Evolutionary conservation across 2,329 filamentous ascomycete species (phyloP).

Genomic region (Calonectria fujianensis): DNA sequence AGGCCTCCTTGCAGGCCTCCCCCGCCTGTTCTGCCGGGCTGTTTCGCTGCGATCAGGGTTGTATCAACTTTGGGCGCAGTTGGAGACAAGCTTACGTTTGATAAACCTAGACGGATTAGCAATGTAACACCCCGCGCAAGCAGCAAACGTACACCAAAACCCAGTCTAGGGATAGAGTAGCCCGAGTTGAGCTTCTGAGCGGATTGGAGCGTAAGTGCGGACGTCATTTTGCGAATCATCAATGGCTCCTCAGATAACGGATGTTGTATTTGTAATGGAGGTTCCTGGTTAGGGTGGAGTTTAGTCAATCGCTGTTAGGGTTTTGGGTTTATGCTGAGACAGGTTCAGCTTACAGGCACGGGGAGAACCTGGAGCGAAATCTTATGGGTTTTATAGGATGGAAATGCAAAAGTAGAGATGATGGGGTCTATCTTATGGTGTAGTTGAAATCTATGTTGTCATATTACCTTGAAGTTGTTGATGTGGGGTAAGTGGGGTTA

Average conservation of each 20-base stretch:
- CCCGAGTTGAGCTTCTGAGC: constrained; percentile 73
- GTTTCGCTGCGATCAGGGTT: constrained; percentile 34
- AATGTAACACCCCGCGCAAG: background rate
- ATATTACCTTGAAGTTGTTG: background rate
- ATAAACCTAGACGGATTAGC: constrained; percentile 66
- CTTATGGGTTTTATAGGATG: background rate
- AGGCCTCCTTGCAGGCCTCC: constrained; percentile 66
- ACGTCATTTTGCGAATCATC: constrained; percentile 64
- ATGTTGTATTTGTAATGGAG: constrained; percentile 16
- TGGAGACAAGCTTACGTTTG: constrained; percentile 66
- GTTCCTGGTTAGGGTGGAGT: background rate
- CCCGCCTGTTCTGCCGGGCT: constrained; percentile 57
- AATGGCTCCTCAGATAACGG: constrained; percentile 9
- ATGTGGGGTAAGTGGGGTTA: constrained; percentile 12
- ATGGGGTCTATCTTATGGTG: background rate
- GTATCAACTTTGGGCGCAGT: background rate
- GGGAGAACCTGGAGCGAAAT: background rate
- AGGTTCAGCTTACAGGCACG: background rate
- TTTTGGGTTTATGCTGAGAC: background rate
- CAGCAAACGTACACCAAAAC: constrained; percentile 69
- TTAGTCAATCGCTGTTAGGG: background rate
- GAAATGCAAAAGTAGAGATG: background rate
- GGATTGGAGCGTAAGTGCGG: constrained; percentile 67
- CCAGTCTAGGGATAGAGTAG: constrained; percentile 70
- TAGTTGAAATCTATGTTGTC: constrained; percentile 1